Percentiles rank a stretch among this genome's conserved stretches.
phyloP scores from a whole-genome alignment of 768 basidiomycete genomes.

The Podaxis mareebaensis region DNA sequence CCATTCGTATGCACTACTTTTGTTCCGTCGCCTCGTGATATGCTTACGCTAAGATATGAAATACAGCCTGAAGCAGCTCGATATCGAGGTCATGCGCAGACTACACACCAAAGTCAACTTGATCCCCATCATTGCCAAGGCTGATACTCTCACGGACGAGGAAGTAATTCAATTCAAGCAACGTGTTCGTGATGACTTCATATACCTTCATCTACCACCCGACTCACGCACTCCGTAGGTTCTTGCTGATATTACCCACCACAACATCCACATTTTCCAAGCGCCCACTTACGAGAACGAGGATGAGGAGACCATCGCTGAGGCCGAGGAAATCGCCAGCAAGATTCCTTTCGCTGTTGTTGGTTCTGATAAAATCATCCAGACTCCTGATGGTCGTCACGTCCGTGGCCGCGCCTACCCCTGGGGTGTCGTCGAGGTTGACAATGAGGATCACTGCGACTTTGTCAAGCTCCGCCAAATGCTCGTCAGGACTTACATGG shows the following conservation, averaged over 20 bases:
- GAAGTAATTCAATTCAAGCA: conserved; percentile 93
- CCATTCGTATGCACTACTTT: conserved; percentile 73
- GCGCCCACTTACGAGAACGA: conserved; percentile 98
- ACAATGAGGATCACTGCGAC: conserved; percentile 99
- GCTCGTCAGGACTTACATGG: conserved; percentile 99
- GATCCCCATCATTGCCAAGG: conserved; percentile 98
- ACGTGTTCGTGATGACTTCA: conserved; percentile 52
- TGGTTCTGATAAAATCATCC: conserved; percentile 84
- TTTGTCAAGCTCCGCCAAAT: conserved; percentile 99
- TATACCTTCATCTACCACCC: conserved; percentile 7
- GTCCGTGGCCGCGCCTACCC: conserved; percentile 96
- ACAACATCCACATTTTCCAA: conserved; percentile 97
- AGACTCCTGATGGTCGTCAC: conserved; percentile 83
- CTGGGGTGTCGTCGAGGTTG: conserved; percentile 99
- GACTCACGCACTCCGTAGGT: conserved; percentile 50
- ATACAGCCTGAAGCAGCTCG: conserved; percentile 89
- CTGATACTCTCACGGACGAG: conserved; percentile 96
- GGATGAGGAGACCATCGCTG: conserved; percentile 96
- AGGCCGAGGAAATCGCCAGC: conserved; percentile 96
- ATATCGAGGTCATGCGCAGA: conserved; percentile 98
- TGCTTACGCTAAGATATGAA: conserved; percentile 11
- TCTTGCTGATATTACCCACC: conserved; percentile 88
- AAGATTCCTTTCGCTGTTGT: conserved; percentile 99
- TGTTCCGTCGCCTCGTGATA: conserved; percentile 1
- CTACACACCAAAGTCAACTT: conserved; percentile 97